Percentiles rank a stretch among this genome's conserved stretches.
Evolutionary conservation across 2,329 filamentous ascomycete genomes (phyloP).

Genomic region (Nemania sp.): DNA sequence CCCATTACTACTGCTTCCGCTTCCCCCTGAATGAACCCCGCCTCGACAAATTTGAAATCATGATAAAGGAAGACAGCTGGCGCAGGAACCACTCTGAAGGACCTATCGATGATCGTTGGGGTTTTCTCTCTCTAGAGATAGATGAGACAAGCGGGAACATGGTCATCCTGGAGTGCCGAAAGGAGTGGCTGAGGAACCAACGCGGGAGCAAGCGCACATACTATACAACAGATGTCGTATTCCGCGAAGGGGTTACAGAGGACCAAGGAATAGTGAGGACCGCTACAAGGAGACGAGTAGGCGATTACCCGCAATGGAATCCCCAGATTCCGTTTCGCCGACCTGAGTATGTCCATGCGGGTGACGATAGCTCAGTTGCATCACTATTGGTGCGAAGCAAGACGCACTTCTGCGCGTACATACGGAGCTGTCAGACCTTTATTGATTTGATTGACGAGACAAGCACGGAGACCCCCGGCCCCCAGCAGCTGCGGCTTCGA

Average conservation of each 20-base stretch:
- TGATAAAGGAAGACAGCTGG: slow-evolving; percentile 66
- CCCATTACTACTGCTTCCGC: slow-evolving; percentile 75
- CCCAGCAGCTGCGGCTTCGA: slow-evolving; percentile 61
- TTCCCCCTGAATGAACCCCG: slow-evolving; percentile 67
- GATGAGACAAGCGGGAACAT: slow-evolving; percentile 70
- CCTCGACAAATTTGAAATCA: slow-evolving; percentile 54
- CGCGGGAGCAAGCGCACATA: slow-evolving; percentile 73
- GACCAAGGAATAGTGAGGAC: slow-evolving; percentile 11
- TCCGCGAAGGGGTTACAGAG: slow-evolving; percentile 46
- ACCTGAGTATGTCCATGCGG: slow-evolving; percentile 61
- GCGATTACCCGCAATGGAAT: slow-evolving; percentile 41
- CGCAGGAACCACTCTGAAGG: slow-evolving; percentile 76
- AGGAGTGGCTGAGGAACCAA: slow-evolving; percentile 69
- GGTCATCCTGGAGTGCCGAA: slow-evolving; percentile 74
- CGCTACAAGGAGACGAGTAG: slow-evolving; percentile 49
- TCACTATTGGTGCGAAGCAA: slow-evolving; percentile 63
- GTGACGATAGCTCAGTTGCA: slow-evolving; percentile 57
- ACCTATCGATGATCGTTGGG: slow-evolving; percentile 80
- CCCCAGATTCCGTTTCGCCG: slow-evolving; percentile 25
- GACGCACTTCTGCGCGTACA: slow-evolving; percentile 68
- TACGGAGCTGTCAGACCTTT: slow-evolving; percentile 64
- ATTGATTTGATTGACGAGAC: slow-evolving; percentile 70
- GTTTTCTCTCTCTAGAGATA: slow-evolving; percentile 69
- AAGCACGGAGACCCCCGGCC: slow-evolving; percentile 49
- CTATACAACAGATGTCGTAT: slow-evolving; percentile 69